Evolutionary conservation across 371 early-diverging fungal species (phyloP), one percentile per base, ranked within the genome.

Genomic region (Mortierella sp.): DNA sequence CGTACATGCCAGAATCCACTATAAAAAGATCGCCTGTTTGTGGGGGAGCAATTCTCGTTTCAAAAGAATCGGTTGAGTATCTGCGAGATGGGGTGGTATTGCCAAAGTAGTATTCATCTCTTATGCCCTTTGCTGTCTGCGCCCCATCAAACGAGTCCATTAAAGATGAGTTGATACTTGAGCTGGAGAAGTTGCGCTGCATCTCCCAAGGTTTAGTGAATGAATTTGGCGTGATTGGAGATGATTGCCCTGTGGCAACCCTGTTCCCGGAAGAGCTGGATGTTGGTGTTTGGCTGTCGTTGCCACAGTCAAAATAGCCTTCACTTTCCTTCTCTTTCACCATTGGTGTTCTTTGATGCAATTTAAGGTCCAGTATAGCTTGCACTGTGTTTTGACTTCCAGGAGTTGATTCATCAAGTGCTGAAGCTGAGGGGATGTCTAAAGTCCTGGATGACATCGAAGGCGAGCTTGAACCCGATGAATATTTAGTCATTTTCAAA

Each of bases 81-180:
- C 60, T 55, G 22, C 54, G 34, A 6, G 42, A 47, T 1, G 9
- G 32, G 28, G 2, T 28, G 17, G 15, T 26, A n/a, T 55, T 51
- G 17, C 55, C 61, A 61, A 37, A 57, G 40, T 75, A 75, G 22
- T 60, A 75, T 53, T 75, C 70, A 22, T 75, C 70, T 6, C 66
- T 64, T 19, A 75, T 61, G 0, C 43, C 65, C 23, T 49, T 59
- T 3, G 75, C 70, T 5, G 66, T 70, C 62, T 70, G 70, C 0
- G 32, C 31, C 5, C 28, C 22, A 7, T 75, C 74, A 0, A 31
- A 40, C 1, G 57, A 51, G 19, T 56, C 62, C 32, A 61, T 15
- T n/a, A 26, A n/a, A 0, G 65, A 60, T 2, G 61, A 70, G 2
- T 49, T 61, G 34, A 70, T n/a, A 8, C 57, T 66, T 6, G 70